These are phyloP conservation scores for Podaxis pistillaris DNA, from an alignment of 768 basidiomycete species.

Conservation along the genomic window DNA sequence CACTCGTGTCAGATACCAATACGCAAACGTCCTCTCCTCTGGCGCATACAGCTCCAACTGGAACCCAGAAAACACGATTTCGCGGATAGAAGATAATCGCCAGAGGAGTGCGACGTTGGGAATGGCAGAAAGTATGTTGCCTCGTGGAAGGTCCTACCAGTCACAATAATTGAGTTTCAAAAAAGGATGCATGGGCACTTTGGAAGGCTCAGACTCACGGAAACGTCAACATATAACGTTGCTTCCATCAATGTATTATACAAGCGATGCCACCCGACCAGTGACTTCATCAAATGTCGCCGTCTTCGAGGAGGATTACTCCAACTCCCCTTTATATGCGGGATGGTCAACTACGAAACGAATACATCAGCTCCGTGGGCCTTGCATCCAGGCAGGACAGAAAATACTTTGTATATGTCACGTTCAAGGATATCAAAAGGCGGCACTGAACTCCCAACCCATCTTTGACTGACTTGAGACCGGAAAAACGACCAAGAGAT, in stretches of 20 bases:
- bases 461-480: conserved; percentile 31
- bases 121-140: conserved; percentile 38
- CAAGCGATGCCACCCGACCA: conserved; percentile 65
- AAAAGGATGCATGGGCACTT: conserved; percentile 1
- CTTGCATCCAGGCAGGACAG: conserved; percentile 7
- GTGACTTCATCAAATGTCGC: conserved; percentile 59
- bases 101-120: conserved; percentile 52
- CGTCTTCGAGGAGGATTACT: conserved; percentile 67
- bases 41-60: conserved; percentile 71
- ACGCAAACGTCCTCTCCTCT: conserved; percentile 70
- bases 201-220: conserved; percentile 21
- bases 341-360: conserved; percentile 50
- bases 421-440: conserved; percentile 43
- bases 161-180: conserved; percentile 1
- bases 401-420: conserved; percentile 38
- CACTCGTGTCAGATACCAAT: conserved; percentile 68
- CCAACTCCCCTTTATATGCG: conserved; percentile 61
- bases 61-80: conserved; percentile 73
- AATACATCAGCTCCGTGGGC: not conserved
- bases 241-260: conserved; percentile 47
- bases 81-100: conserved; percentile 59
- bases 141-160: conserved; percentile 28
- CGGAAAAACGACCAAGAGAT: conserved; percentile 42
- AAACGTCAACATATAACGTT: conserved; percentile 26
- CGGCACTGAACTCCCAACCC: conserved; percentile 31